phyloP scores from a whole-genome alignment of 495 filamentous ascomycete genomes.

The Articulospora tetracladia region DNA sequence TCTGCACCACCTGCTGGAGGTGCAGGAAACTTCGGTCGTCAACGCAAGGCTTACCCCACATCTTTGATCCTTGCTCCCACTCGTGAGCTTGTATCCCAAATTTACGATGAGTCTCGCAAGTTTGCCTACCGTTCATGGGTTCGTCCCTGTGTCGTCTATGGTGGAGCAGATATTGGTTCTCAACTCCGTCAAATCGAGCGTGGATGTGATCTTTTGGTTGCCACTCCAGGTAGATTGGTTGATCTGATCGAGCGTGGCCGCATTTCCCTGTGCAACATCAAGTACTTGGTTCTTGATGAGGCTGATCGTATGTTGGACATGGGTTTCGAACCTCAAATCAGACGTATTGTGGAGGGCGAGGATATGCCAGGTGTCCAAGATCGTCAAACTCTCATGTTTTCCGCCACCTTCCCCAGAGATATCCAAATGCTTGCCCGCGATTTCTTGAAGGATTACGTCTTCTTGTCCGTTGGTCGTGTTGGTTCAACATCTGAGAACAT shows the following conservation, averaged over 20 bases:
- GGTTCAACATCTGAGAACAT: conserved; percentile 99
- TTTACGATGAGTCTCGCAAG: conserved; percentile 96
- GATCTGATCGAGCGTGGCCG: conserved; percentile 98
- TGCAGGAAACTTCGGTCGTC: conserved; percentile 68
- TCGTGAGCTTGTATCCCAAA: conserved; percentile 96
- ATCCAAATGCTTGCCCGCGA: conserved; percentile 98
- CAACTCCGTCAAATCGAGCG: conserved; percentile 97
- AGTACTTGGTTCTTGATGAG: conserved; percentile 98
- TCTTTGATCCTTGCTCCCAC: conserved; percentile 94
- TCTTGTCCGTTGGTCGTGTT: conserved; percentile 97
- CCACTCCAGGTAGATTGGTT: conserved; percentile 93
- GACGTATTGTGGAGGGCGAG: conserved; percentile 94
- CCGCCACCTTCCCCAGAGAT: conserved; percentile 96
- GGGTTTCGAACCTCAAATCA: conserved; percentile 99
- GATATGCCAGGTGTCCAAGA: conserved; percentile 85
- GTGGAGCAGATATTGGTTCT: conserved; percentile 95
- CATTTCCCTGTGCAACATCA: conserved; percentile 94
- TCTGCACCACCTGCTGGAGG: conserved; percentile 60
- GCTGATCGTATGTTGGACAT: conserved; percentile 99
- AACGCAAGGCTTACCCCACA: conserved; percentile 94
- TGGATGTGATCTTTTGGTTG: conserved; percentile 94
- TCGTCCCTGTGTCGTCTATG: conserved; percentile 95
- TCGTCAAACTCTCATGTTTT: conserved; percentile 99
- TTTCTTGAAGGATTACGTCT: conserved; percentile 97
- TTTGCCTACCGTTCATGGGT: conserved; percentile 99